Evolutionary conservation across 2,329 filamentous ascomycete species (phyloP), one percentile per base, ranked within the genome.

Genomic region (Aspergillus pseudoglaucus): DNA sequence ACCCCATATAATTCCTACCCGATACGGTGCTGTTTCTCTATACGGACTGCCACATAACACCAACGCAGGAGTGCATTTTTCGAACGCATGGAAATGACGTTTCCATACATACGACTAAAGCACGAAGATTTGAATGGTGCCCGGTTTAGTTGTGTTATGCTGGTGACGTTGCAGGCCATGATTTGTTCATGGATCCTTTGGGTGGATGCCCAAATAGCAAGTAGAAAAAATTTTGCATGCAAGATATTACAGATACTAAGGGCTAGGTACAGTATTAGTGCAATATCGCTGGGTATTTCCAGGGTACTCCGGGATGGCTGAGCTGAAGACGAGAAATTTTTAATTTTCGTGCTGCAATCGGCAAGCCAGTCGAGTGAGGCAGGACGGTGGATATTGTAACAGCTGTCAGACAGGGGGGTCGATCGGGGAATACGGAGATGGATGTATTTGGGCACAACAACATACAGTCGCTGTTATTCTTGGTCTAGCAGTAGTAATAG

Each of bases 131-230:
- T 33, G 44, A 44, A 48, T 48, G 48, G 47, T 40, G 43, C 41
- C 47, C 47, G 9, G 25, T 30, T 30, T 30, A 44, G 46, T 51
- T 40, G 44, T 48, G 48, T 53, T 47, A 47, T 44, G 49, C 48
- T 40, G 47, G 37, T 49, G 50, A 57, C 47, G 52, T 58, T 52
- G 52, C 56, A 58, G 56, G 18, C 47, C 53, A 49, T 52, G 53
- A 51, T 55, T 53, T 54, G 53, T 52, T 51, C 53, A 53, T 51
- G 49, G 48, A 35, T 18, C 14, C 52, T 42, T 42, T 44, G 27
- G 38, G 51, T 59, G 52, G 57, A 52, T 59, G 56, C 56, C 56
- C 57, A 58, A 59, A 35, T n/a, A 35, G 33, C 14, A 35, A 35
- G 15, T n/a, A 35, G 15, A 17, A 35, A n/a, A 17, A 35, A 5